Evolutionary conservation across 139 green algal genomes (phyloP).

Genomic region (Chlamydomonas applanata): DNA sequence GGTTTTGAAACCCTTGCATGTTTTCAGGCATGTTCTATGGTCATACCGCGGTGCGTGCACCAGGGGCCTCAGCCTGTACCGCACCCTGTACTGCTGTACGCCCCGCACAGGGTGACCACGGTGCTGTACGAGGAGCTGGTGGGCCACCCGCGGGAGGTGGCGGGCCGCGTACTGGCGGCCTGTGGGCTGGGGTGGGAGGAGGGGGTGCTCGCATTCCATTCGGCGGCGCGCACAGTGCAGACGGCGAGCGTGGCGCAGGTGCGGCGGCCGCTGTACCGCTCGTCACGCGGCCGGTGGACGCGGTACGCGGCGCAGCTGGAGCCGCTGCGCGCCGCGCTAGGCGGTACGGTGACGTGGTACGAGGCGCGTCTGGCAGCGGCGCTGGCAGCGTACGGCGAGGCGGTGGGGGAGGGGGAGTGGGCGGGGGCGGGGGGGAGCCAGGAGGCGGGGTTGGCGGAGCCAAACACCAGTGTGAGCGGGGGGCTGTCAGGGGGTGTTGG

Average conservation of each 20-base stretch:
- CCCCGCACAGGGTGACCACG: conserved; percentile 9
- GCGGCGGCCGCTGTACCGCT: conserved; percentile 61
- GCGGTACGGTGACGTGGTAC: conserved; percentile 23
- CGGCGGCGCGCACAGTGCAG: conserved; percentile 29
- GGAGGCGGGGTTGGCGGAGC: no score
- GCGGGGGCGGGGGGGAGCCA: no score
- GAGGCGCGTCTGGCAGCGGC: conserved; percentile 21
- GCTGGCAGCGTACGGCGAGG: not conserved
- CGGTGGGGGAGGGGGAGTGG: no score
- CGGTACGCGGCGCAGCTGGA: conserved; percentile 50
- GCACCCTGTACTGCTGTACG: no score
- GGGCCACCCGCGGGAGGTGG: conserved; percentile 5
- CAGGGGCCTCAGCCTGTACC: no score
- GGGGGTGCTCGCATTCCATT: conserved; percentile 16
- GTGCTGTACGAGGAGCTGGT: conserved; percentile 42
- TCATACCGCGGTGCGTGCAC: no score
- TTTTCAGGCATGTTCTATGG: no score
- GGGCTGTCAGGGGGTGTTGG: no score
- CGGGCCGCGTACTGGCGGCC: conserved; percentile 38
- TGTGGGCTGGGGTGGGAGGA: conserved; percentile 59
- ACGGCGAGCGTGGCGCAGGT: conserved; percentile 74
- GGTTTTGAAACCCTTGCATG: no score
- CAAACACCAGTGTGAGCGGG: no score
- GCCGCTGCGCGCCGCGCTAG: conserved; percentile 25
- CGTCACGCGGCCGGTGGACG: conserved; percentile 50